These are phyloP conservation scores for Torulaspora franciscae DNA, from an alignment of 805 yeast genomes.

Conservation along the genomic window DNA sequence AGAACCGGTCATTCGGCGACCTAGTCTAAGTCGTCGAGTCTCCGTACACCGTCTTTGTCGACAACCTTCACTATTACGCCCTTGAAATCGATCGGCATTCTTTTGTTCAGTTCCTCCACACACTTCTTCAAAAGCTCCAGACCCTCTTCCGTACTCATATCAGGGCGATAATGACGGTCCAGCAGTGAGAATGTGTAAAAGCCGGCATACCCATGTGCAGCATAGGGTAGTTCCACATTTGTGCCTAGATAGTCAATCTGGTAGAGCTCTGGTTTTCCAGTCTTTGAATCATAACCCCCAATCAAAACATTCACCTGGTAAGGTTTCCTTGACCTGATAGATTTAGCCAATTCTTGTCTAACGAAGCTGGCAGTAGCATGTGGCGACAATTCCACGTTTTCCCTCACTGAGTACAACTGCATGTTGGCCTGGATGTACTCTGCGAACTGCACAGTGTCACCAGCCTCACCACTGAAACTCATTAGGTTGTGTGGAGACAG, in stretches of 20 bases:
- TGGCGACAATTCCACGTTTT: constrained; percentile 74
- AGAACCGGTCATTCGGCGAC: not conserved
- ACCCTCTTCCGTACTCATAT: constrained; percentile 74
- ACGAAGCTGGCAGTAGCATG: constrained; percentile 84
- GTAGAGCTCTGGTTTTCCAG: constrained; percentile 59
- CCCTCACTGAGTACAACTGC: constrained; percentile 81
- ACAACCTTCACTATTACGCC: constrained; percentile 70
- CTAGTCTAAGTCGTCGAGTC: constrained; percentile 32
- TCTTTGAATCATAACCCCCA: constrained; percentile 71
- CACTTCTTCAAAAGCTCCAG: constrained; percentile 66
- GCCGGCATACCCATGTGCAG: constrained; percentile 98
- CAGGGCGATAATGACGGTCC: constrained; percentile 83
- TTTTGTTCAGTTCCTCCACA: constrained; percentile 67
- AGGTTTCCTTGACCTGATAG: constrained; percentile 90
- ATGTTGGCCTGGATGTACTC: constrained; percentile 91
- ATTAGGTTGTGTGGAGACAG: constrained; percentile 72
- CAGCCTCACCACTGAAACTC: constrained; percentile 93
- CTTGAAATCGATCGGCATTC: constrained; percentile 81
- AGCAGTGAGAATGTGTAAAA: constrained; percentile 85
- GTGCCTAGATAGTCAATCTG: constrained; percentile 96
- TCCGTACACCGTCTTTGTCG: constrained; percentile 55
- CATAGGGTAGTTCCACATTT: constrained; percentile 84
- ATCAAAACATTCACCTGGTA: constrained; percentile 88
- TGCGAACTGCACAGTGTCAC: constrained; percentile 93
- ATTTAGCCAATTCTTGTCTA: constrained; percentile 80